These are phyloP conservation scores for Russula brevipes DNA, from an alignment of 768 basidiomycete species.

Conservation along the genomic window DNA sequence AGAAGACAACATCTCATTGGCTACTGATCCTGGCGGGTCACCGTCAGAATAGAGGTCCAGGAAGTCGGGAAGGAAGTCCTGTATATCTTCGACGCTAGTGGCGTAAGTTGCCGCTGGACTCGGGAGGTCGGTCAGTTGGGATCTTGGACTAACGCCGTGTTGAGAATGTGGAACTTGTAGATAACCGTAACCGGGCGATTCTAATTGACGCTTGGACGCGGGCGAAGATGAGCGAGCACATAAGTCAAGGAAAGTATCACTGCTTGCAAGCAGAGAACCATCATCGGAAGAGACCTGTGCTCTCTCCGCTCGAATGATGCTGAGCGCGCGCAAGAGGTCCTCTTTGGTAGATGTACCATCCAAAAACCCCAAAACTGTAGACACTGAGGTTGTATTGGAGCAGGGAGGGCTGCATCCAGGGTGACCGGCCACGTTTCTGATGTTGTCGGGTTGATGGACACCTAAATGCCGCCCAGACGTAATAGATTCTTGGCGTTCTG, in stretches of 20 bases:
- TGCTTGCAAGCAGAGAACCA: background rate
- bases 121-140: background rate
- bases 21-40: background rate
- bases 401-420: background rate
- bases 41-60: conserved; percentile 19
- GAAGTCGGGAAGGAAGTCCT: conserved; percentile 21
- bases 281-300: background rate
- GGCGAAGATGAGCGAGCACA: background rate
- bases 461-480: background rate
- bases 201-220: background rate
- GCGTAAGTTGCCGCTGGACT: background rate
- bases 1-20: background rate
- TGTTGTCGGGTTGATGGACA: background rate
- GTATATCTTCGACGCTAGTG: conserved; percentile 8
- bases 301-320: background rate
- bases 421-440: background rate
- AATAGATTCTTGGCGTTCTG: conserved; percentile 17
- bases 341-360: conserved; percentile 1
- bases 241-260: conserved; percentile 2
- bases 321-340: conserved; percentile 4
- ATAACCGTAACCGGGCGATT: background rate
- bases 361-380: background rate
- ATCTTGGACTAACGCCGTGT: background rate
- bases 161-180: background rate
- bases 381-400: background rate